Base-by-base conservation (phyloP, 1,284 basidiomycete species). In the Ceratobasidium sp. region DNA sequence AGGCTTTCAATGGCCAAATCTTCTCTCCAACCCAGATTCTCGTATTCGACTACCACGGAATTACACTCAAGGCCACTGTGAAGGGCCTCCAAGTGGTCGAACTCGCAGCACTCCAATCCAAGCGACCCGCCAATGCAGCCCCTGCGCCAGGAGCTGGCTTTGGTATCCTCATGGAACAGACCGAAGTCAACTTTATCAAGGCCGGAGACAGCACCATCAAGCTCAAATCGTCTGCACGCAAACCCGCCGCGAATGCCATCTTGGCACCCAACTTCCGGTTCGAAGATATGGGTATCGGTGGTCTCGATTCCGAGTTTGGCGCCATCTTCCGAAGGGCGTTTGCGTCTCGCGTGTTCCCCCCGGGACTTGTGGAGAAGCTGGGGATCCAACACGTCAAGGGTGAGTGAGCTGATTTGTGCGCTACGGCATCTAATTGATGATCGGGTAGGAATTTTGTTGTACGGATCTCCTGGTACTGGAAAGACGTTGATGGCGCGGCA, bases 201-300 rank as follows among this genome's bases (percentile, higher is more conserved):
- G 92, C 94, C 1, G 88, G 92, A 0, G 87, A 91, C 65, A 95
- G 92, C 80, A 83, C 87, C 22, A 94, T 99, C 83, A 97, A 95
- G 85, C 87, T 99, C 82, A 98, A 97, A 85, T 92, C 95, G 32
- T 96, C 94, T 79, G 91, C 93, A 13, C 98, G 95, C 83, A 94
- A 95, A 92, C 95, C 95, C 0, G 91, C 96, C 3, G 91, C 96
- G 15, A 99, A 99, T 83, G 96, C 97, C 0, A 98, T 99, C 81
- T 88, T 99, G 9, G 93, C 96, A 0, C 96, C 98, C 1, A 99
- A 99, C 86, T 99, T 99, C 90, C 99, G 98, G 85, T 99, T 99
- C 80, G 95, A 98, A 83, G 98, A 99, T 84, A 99, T 99, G 97
- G 98, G 98, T 34, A 99, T 99, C 81, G 98, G 98, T 83, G 98